Conservation (phyloP, 1,139 yeast species). For the Scheffersomyces insectosa region DNA sequence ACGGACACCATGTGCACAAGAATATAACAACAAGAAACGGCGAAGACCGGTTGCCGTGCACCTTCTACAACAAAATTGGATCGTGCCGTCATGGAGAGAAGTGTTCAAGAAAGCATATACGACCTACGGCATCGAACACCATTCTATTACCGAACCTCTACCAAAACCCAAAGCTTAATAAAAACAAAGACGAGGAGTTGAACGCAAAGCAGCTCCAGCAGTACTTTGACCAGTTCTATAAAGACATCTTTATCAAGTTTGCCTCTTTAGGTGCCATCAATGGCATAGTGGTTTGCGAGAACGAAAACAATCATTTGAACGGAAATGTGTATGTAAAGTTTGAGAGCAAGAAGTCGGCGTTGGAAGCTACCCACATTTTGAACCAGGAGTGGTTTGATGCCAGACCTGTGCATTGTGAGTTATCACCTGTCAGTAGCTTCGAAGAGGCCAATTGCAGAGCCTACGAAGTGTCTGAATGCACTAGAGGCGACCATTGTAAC, state of each 20-base stretch:
- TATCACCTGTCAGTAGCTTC: constrained; percentile 74
- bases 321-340: constrained; percentile 84
- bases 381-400: constrained; percentile 83
- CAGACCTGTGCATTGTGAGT: constrained; percentile 78
- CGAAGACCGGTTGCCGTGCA: constrained; percentile 32
- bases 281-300: constrained; percentile 76
- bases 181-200: constrained; percentile 25
- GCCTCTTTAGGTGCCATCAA: constrained; percentile 65
- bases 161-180: constrained; percentile 58
- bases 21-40: background rate
- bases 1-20: background rate
- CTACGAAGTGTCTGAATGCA: constrained; percentile 62
- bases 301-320: constrained; percentile 72
- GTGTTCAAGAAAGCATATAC: constrained; percentile 75
- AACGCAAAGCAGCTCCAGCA: constrained; percentile 46
- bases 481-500: constrained; percentile 81
- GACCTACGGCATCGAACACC: constrained; percentile 69
- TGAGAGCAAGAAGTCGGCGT: constrained; percentile 56
- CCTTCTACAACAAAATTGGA: constrained; percentile 80
- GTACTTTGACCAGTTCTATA: constrained; percentile 65
- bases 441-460: constrained; percentile 76
- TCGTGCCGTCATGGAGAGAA: constrained; percentile 93
- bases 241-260: constrained; percentile 71
- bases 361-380: constrained; percentile 56
- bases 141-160: constrained; percentile 69